Evolutionary conservation across 345 rosid genomes (phyloP).

Genomic region (Eucalyptus tenuipes): DNA sequence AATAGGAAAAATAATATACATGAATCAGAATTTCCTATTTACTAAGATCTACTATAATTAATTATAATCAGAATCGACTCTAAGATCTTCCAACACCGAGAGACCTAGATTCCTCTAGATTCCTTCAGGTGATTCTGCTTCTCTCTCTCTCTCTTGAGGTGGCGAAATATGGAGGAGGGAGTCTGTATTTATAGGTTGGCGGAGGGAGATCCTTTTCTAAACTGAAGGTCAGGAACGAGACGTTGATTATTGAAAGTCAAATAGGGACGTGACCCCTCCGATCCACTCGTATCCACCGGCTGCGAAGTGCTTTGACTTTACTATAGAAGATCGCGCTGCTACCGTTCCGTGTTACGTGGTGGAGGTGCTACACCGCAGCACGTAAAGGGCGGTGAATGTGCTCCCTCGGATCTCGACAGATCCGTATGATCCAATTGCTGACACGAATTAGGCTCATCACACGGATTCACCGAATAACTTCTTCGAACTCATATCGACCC

Average conservation of each 20-base stretch:
- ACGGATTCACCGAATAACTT: background rate
- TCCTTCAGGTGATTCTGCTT: background rate
- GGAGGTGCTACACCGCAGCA: background rate
- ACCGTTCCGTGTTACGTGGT: background rate
- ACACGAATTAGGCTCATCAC: background rate
- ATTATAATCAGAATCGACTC: too few relatives aligned
- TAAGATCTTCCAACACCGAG: too few relatives aligned
- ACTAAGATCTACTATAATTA: too few relatives aligned
- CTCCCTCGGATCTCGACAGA: background rate
- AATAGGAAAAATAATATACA: too few relatives aligned
- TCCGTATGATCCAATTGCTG: background rate
- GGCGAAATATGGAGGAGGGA: background rate
- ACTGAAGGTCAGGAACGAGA: background rate
- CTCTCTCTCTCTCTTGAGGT: background rate
- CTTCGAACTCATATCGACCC: background rate
- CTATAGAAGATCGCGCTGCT: background rate
- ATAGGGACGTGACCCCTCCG: background rate
- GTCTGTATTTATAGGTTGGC: background rate
- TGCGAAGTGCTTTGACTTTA: background rate
- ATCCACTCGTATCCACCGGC: background rate
- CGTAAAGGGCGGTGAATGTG: background rate
- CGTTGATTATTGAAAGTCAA: background rate
- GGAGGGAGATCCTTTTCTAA: background rate
- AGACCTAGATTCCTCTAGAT: background rate
- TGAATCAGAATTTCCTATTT: too few relatives aligned